phyloP scores from a whole-genome alignment of 208 protist genomes.

The Trypanosoma caninum region DNA sequence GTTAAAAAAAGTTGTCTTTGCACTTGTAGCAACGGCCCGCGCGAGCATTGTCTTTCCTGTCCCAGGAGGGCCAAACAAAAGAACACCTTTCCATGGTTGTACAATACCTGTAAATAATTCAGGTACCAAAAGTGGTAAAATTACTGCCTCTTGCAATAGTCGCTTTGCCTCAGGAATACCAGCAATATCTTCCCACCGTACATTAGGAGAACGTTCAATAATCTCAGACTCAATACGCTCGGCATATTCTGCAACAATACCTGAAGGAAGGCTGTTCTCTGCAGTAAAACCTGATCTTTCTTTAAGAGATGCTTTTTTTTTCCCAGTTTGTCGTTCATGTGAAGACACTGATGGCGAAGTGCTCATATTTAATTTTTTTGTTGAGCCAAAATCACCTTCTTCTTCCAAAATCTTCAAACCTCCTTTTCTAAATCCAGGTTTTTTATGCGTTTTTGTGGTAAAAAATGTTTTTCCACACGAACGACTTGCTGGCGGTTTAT shows the following conservation, averaged over 20 bases:
- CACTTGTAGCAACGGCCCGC: conserved; percentile 79
- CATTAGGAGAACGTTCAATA: conserved; percentile 45
- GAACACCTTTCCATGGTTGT: conserved; percentile 95
- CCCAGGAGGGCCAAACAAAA: conserved; percentile 98
- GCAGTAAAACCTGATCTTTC: neutral
- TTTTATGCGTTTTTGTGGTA: conserved; percentile 8
- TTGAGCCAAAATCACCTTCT: neutral
- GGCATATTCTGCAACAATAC: conserved; percentile 30
- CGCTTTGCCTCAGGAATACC: conserved; percentile 69
- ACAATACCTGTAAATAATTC: conserved; percentile 74
- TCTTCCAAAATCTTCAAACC: conserved; percentile 5
- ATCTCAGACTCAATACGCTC: conserved; percentile 77
- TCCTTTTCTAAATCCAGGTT: conserved; percentile 9
- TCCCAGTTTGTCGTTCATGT: neutral
- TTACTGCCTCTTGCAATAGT: conserved; percentile 74
- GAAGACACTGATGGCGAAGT: too few relatives aligned
- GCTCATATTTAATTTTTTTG: too few relatives aligned
- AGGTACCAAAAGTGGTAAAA: conserved; percentile 66
- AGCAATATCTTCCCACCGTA: conserved; percentile 70
- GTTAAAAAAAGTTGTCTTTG: conserved; percentile 95
- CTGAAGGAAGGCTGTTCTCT: conserved; percentile 10
- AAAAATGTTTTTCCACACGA: neutral
- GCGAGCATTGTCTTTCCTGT: conserved; percentile 99
- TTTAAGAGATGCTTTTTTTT: neutral
- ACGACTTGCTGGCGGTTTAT: conserved; percentile 23